Percentiles rank a stretch among this genome's conserved stretches.
These are phyloP conservation scores for Dillenia suffruticosa DNA, from an alignment of 164 flowering plant species.

Conservation along the genomic window DNA sequence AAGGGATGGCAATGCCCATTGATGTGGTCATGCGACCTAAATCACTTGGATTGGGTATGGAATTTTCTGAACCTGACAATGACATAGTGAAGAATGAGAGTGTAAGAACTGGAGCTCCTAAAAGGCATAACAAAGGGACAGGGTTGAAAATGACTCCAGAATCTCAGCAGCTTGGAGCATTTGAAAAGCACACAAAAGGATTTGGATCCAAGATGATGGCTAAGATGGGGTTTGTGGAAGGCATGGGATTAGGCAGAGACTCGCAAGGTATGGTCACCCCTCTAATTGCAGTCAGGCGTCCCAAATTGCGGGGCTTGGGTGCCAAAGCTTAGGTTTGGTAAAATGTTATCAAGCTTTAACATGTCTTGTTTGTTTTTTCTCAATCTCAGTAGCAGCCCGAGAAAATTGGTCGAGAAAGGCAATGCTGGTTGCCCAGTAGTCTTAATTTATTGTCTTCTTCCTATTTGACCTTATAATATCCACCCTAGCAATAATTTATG, in stretches of 20 bases:
- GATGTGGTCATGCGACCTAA: conserved; percentile 78
- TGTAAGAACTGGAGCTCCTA: conserved; percentile 9
- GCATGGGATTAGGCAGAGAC: conserved; percentile 62
- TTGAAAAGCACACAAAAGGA: conserved; percentile 77
- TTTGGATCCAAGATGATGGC: conserved; percentile 86
- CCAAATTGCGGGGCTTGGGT: conserved; percentile 73
- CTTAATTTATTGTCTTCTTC: not conserved
- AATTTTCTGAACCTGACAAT: conserved; percentile 28
- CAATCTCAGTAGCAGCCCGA: not conserved
- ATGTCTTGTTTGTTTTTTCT: not conserved
- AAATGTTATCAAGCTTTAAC: too few species aligned
- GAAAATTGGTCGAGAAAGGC: not conserved
- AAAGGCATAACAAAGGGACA: conserved; percentile 18
- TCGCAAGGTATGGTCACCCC: conserved; percentile 72
- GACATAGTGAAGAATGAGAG: conserved; percentile 7
- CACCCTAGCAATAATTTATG: too few species aligned
- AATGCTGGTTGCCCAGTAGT: not conserved
- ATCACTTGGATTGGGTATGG: conserved; percentile 77
- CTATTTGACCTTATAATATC: not conserved
- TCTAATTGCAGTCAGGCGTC: conserved; percentile 52
- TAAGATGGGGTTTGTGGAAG: conserved; percentile 75
- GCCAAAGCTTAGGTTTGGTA: conserved; percentile 29
- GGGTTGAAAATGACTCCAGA: not conserved
- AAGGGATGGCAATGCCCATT: conserved; percentile 62
- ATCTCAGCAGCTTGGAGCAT: conserved; percentile 34